These are phyloP conservation scores for Bipolaris oryzae DNA, from an alignment of 2,329 filamentous ascomycete genomes.

Conservation along the genomic window DNA sequence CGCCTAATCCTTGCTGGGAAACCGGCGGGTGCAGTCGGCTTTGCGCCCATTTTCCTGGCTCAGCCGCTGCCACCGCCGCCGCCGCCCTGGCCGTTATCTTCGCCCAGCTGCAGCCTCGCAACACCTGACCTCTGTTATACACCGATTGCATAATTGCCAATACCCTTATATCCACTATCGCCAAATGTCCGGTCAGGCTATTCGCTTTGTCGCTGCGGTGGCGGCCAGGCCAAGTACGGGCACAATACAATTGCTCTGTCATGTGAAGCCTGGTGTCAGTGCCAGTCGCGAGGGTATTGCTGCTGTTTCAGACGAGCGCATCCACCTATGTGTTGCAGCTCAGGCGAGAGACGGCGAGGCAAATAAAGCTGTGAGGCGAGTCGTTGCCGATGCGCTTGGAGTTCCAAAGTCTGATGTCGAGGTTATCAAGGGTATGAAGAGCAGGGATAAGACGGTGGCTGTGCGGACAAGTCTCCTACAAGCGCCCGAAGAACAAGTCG, in stretches of 20 bases:
- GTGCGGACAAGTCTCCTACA: slow-evolving; percentile 19
- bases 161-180: background rate
- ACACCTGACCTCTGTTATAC: slow-evolving; percentile 17
- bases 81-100: background rate
- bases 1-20: background rate
- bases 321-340: slow-evolving; percentile 70
- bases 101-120: background rate
- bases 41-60: background rate
- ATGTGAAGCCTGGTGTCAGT: slow-evolving; percentile 69
- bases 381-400: slow-evolving; percentile 67
- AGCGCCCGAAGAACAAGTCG: slow-evolving; percentile 34
- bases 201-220: slow-evolving; percentile 39
- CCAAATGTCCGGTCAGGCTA: slow-evolving; percentile 22
- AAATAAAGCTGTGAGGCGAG: slow-evolving; percentile 68
- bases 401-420: slow-evolving; percentile 68
- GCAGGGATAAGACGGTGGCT: slow-evolving; percentile 64
- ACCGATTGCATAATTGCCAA: background rate
- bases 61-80: slow-evolving; percentile 1
- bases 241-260: slow-evolving; percentile 65
- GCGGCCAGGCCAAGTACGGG: slow-evolving; percentile 17
- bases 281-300: slow-evolving; percentile 66
- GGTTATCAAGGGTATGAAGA: slow-evolving; percentile 68
- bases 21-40: slow-evolving; percentile 19
- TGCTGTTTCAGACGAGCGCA: slow-evolving; percentile 60
- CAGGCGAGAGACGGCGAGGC: slow-evolving; percentile 70